Conservation (phyloP, 2,329 filamentous ascomycete genomes). For the Ceratocystis lukuohia region DNA sequence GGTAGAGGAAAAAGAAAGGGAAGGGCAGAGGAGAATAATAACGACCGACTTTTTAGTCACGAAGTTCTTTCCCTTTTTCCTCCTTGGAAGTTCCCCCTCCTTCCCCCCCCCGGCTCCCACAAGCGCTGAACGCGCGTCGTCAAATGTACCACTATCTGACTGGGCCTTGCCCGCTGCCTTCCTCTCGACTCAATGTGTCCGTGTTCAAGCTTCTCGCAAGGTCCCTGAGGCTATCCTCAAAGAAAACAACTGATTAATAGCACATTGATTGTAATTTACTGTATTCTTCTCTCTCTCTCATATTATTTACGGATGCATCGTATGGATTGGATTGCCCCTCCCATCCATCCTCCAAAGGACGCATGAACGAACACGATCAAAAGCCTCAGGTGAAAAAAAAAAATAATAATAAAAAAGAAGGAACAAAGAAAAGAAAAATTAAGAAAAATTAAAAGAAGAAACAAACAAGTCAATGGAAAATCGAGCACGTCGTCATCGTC, state of each 20-base stretch:
- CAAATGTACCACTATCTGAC: not conserved
- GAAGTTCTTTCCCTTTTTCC: constrained; percentile 9
- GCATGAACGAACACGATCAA: too few relatives aligned
- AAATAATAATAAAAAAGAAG: too few relatives aligned
- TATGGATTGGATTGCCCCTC: too few relatives aligned
- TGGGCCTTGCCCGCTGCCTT: not conserved
- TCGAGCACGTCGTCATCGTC: not conserved
- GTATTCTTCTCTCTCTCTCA: not conserved
- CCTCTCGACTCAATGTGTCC: not conserved
- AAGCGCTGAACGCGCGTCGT: constrained; percentile 1
- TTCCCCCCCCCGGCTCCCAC: not conserved
- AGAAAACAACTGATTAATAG: too few relatives aligned
- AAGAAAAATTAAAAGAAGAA: not conserved
- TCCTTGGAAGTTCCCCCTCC: not conserved
- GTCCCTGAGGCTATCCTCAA: not conserved
- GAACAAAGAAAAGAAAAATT: not conserved
- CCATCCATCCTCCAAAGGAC: too few relatives aligned
- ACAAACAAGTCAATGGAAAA: not conserved
- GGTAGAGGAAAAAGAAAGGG: constrained; percentile 6
- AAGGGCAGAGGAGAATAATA: constrained; percentile 12
- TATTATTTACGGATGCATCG: too few relatives aligned
- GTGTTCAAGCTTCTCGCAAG: not conserved
- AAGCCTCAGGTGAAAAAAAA: not conserved
- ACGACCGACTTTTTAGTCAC: not conserved
- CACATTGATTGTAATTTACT: not conserved